Evolutionary conservation across 306 rosid genomes (phyloP), one percentile per base, ranked within the genome.

Genomic region (Quillaja saponaria): DNA sequence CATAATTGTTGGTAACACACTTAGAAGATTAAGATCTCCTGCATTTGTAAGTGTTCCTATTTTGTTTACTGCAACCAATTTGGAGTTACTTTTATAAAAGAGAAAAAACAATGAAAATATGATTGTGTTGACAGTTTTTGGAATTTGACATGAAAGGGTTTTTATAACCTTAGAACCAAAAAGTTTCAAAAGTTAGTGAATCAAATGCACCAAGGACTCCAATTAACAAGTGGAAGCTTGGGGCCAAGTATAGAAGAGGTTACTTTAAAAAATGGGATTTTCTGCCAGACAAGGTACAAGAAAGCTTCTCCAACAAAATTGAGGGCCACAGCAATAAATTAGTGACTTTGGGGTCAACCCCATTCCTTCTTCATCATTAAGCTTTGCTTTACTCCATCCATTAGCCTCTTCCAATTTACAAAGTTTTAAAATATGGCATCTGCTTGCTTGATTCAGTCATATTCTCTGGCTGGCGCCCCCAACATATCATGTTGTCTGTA

Each of bases 331-430:
- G 49, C 35, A 61, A 51, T 17, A 52, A 34, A 6, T 13, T 7
- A 34, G 60, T 16, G 42, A 49, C 39, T 17, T 33, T 46, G 45
- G 49, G 9, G 67, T 40, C 72, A 60, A 42, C 61, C 45, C 62
- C 56, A 66, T 71, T 61, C 42, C 64, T 3, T 28, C 39, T 77
- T 79, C 69, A 73, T 68, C 17, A 72, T 83, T 67, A 63, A 55
- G 62, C 53, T 54, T 76, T 66, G 34, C 69, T 46, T 71, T 76
- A 50, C 48, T 60, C 81, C 77, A 68, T 60, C 81, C 77, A 68
- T 62, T 56, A 56, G 57, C 40, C 56, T 9, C 63, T 52, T 59
- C 20, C 46, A 37, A 37, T 19, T 44, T 55, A 8, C 10, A 37
- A 5, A 5, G 40, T 55, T 70, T 18, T 21, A 53, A 41, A 15